phyloP scores from a whole-genome alignment of 2,329 filamentous ascomycete species.

The Cordyceps pruinosa region DNA sequence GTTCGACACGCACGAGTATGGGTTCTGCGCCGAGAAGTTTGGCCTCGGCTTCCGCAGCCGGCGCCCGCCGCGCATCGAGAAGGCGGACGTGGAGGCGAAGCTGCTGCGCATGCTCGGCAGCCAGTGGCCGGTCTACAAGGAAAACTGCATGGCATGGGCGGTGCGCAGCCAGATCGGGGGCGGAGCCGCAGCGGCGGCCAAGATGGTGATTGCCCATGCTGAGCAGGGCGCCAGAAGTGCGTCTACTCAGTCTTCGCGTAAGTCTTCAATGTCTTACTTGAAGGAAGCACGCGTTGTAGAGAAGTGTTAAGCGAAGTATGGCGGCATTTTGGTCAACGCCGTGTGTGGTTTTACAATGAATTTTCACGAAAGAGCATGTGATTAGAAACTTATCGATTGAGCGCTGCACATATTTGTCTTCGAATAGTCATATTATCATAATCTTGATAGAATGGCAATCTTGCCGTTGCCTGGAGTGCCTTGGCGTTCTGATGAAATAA shows the following conservation, averaged over 20 bases:
- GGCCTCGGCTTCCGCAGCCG: constrained; percentile 3
- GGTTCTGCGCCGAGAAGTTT: neutral
- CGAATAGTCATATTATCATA: neutral
- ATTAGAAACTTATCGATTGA: neutral
- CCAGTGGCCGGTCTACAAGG: neutral
- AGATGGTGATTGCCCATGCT: neutral
- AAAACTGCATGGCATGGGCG: constrained; percentile 2
- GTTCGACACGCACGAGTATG: constrained; percentile 9
- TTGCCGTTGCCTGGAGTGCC: neutral
- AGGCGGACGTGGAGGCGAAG: neutral
- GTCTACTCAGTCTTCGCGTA: neutral
- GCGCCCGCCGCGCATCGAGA: neutral
- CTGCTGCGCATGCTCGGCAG: neutral
- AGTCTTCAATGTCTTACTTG: neutral
- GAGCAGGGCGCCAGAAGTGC: neutral
- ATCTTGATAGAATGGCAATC: neutral
- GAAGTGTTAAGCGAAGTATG: neutral
- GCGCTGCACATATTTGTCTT: neutral
- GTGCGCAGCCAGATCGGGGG: neutral
- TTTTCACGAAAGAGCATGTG: neutral
- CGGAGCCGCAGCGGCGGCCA: neutral
- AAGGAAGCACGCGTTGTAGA: neutral
- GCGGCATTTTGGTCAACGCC: neutral
- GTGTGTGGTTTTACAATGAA: neutral
- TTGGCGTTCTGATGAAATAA: no score